Evolutionary conservation across 2,329 filamentous ascomycete species (phyloP), one percentile per base, ranked within the genome.

Genomic region (Fusarium chuoi): DNA sequence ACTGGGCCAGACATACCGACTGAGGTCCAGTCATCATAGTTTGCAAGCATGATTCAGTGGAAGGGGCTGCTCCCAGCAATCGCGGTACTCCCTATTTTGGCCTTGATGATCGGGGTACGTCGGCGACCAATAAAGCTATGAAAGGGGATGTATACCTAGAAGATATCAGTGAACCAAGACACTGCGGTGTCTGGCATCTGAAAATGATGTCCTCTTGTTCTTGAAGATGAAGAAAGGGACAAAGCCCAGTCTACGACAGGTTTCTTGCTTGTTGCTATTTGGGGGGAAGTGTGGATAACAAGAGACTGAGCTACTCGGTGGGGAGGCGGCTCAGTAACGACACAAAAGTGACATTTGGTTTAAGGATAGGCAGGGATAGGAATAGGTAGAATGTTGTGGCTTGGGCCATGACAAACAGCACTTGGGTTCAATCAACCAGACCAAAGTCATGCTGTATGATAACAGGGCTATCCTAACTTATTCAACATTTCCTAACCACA

Each of bases 231-330:
- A 48, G 28, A 57, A 44, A 41, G 41, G 38, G 45, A 39, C 36
- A 30, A 38, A 35, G 12, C 49, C 48, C n/a, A 33, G 15, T 15
- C 24, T 30, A 26, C 33, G 38, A 30, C 17, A 26, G 48, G n/a
- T 28, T 24, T 45, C 28, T 66, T 39, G 44, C 62, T 67, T 56
- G 30, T 57, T 57, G 38, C 39, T 44, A 7, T 38, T 26, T n/a
- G n/a, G 41, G 33, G 20, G 48, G 39, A 42, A 35, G 48, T n/a
- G 42, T 59, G 46, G 38, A 36, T 46, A 48, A 62, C 54, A 44
- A 42, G 62, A 39, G 24, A 68, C 65, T 41, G 67, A 67, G 67
- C 67, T 62, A 75, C 74, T 78, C 75, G 77, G 77, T 78, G 77
- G 64, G 77, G 76, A 79, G 77, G 70, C 72, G 67, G 70, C 70